These are phyloP conservation scores for Inosperma sp. DNA, from an alignment of 768 basidiomycete genomes.

Conservation along the genomic window DNA sequence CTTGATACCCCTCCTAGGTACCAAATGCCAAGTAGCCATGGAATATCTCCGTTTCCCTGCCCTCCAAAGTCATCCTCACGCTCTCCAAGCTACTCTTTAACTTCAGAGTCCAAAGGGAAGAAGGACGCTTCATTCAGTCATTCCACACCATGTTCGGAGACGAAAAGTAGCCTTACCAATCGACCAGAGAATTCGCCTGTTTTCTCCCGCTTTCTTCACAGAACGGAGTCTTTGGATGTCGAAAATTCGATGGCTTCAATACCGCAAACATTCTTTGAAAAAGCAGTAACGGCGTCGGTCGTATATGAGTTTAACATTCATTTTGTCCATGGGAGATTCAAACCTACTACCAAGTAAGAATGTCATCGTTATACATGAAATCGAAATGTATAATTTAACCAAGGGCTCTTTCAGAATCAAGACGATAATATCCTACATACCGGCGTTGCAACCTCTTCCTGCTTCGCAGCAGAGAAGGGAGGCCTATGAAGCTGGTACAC, in stretches of 20 bases:
- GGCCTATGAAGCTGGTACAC: constrained; percentile 18
- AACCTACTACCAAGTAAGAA: constrained; percentile 27
- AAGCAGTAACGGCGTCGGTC: constrained; percentile 22
- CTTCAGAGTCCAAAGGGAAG: no score
- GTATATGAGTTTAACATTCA: constrained; percentile 29
- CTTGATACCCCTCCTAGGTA: neutral
- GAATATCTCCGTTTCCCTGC: no score
- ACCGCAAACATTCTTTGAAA: constrained; percentile 24
- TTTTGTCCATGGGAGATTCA: constrained; percentile 28
- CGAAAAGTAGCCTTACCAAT: no score
- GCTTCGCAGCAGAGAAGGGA: constrained; percentile 15
- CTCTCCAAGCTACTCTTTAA: no score
- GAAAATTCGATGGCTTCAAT: neutral
- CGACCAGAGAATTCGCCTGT: neutral
- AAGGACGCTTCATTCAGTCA: no score
- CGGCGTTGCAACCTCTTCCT: constrained; percentile 14
- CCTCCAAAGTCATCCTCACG: no score
- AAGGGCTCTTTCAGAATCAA: no score
- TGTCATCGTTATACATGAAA: neutral
- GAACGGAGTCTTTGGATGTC: neutral
- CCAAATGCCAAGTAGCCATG: no score
- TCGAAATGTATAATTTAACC: neutral
- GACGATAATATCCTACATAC: constrained; percentile 21
- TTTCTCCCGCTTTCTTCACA: neutral
- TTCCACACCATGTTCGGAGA: no score